These are phyloP conservation scores for Silene conica DNA, from an alignment of 148 eudicot genomes.

Conservation along the genomic window DNA sequence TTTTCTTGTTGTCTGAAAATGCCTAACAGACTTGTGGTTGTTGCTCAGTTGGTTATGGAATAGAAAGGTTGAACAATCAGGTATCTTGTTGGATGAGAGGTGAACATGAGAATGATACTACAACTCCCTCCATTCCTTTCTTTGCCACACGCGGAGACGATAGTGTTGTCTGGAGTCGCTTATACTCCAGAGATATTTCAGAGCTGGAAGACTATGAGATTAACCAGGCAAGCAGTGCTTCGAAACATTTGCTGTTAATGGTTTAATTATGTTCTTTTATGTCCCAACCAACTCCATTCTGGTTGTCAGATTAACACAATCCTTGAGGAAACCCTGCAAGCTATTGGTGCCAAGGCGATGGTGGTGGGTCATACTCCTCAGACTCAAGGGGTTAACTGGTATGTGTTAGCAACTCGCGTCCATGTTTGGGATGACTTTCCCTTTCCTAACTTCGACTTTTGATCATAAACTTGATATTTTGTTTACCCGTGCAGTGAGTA, in stretches of 20 bases:
- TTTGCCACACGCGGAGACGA: conserved; percentile 87
- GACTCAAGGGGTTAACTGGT: conserved; percentile 81
- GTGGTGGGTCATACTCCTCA: conserved; percentile 99
- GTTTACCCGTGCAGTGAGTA: conserved; percentile 50
- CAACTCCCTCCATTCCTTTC: conserved; percentile 56
- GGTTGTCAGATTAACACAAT: conserved; percentile 54
- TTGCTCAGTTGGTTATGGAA: conserved; percentile 67
- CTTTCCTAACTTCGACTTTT: not conserved
- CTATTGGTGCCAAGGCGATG: conserved; percentile 86
- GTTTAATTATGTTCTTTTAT: not conserved
- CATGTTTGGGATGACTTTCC: not conserved
- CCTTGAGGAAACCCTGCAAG: conserved; percentile 65
- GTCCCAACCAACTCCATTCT: conserved; percentile 2
- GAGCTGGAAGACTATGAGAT: conserved; percentile 58
- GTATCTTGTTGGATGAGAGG: conserved; percentile 91
- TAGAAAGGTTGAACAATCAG: conserved; percentile 83
- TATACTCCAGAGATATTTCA: conserved; percentile 81
- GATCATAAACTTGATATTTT: not conserved
- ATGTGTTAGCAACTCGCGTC: conserved; percentile 16
- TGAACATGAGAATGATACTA: conserved; percentile 34
- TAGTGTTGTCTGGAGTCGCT: conserved; percentile 97
- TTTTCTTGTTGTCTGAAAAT: not conserved
- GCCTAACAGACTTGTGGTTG: not conserved
- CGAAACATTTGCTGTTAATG: not conserved
- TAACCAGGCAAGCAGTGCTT: conserved; percentile 44